These are phyloP conservation scores for Uronychia setigera DNA, from an alignment of 73 alveolate genomes.

Conservation along the genomic window DNA sequence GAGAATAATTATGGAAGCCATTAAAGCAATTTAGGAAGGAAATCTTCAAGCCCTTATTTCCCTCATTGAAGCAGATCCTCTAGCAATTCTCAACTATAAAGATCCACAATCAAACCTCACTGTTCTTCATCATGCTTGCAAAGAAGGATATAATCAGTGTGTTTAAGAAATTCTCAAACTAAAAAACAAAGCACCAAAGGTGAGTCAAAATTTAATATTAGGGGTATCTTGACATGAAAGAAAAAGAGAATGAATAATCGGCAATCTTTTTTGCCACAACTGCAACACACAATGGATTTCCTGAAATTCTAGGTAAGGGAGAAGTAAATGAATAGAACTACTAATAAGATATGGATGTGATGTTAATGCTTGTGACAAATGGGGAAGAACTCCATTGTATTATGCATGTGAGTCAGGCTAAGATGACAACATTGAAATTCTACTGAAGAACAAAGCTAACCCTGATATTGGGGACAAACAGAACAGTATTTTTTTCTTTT, in stretches of 20 bases:
- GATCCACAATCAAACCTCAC: not conserved
- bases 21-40: too few species aligned
- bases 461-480: constrained; percentile 7
- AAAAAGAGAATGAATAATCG: not conserved
- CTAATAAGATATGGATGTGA: constrained; percentile 28
- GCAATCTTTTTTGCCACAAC: not conserved
- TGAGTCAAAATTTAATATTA: not conserved
- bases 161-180: not conserved
- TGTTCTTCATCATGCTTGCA: constrained; percentile 6
- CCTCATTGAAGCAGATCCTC: too few species aligned
- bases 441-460: constrained; percentile 31
- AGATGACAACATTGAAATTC: constrained; percentile 27
- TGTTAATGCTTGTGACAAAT: constrained; percentile 12
- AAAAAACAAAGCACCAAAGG: not conserved
- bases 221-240: not conserved
- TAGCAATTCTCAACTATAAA: not conserved
- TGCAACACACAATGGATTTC: constrained; percentile 4
- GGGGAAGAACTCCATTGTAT: constrained; percentile 46
- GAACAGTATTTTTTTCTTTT: not conserved
- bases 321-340: not conserved
- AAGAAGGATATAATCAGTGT: constrained; percentile 2
- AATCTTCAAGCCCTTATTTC: too few species aligned
- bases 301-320: constrained; percentile 7
- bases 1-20: too few species aligned
- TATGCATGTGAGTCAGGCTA: constrained; percentile 59